Evolutionary conservation across 2,329 filamentous ascomycete genomes (phyloP), one percentile per base, ranked within the genome.

Genomic region (Fusarium zealandicum): DNA sequence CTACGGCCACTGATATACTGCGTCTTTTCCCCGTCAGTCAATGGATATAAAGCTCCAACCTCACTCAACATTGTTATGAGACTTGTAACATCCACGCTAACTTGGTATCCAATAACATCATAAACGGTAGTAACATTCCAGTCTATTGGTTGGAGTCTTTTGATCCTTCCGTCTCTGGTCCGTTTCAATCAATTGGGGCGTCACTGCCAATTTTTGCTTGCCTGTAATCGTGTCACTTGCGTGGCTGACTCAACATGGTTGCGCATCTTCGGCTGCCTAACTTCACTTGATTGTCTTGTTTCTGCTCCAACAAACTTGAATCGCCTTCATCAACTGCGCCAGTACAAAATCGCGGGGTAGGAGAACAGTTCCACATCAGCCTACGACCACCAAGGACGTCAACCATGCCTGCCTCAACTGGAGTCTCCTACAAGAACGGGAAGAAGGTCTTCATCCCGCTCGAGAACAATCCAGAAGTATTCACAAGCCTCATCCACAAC

Each of bases 391-490:
- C n/a, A 40, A 27, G 27, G 48, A 14, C 27, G 11, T 9, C 40
- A 42, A 52, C 33, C 38, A 61, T 61, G 59, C 52, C 54, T 25
- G 45, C 50, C 12, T 59, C 59, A 7, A 50, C 59, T 11, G 54
- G 50, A 46, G 50, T 63, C 30, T 54, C 60, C 36, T 54, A 40
- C 30, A 51, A 50, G 44, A 44, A 59, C 31, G 61, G 61, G 18
- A 68, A 66, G 30, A 77, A 77, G 60, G 61, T 57, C 20, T 70
- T 77, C 38, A 75, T 77, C 16, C 75, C 75, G 1, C 70, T 77
- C 8, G 79, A 83, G 61, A 82, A 82, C 73, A 92, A 93, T 72
- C 90, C 91, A 1, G 87, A 89, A 67, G 86, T 93, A 40, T 92
- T 96, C 82, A 88, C 84, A 51, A 77, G 82, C 38, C 82, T 96